Percentiles rank a stretch among this genome's conserved stretches.
These are phyloP conservation scores for Neurospora pannonica DNA, from an alignment of 495 filamentous ascomycete genomes.

Conservation along the genomic window DNA sequence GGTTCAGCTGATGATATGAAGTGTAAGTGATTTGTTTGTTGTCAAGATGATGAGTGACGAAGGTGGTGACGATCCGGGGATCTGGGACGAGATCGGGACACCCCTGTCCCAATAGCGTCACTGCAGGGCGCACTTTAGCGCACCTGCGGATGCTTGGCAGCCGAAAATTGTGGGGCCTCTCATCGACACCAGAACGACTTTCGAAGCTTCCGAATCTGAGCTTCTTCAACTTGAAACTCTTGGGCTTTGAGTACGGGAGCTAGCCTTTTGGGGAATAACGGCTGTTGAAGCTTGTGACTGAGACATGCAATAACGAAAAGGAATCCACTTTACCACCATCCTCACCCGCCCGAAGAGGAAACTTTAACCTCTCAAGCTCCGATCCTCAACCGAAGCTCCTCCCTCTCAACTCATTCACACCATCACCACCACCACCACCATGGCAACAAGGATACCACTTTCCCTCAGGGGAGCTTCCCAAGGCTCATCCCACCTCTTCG, in stretches of 20 bases:
- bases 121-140: background rate
- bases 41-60: background rate
- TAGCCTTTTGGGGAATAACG: background rate
- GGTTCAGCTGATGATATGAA: background rate
- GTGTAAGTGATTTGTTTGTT: background rate
- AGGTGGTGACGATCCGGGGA: background rate
- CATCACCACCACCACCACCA: background rate
- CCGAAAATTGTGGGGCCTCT: background rate
- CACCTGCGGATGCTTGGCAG: background rate
- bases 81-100: background rate
- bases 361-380: background rate
- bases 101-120: background rate
- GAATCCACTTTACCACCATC: background rate
- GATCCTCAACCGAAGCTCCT: background rate
- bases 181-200: background rate
- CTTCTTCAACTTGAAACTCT: background rate
- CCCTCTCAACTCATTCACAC: background rate
- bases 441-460: slow-evolving; percentile 7
- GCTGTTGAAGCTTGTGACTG: background rate
- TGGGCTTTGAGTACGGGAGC: background rate
- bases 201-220: background rate
- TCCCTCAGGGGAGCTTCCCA: background rate
- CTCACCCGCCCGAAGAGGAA: background rate
- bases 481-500: background rate
- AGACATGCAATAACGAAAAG: background rate